Conservation (phyloP, 805 yeast species). For the Millerago galiae region DNA sequence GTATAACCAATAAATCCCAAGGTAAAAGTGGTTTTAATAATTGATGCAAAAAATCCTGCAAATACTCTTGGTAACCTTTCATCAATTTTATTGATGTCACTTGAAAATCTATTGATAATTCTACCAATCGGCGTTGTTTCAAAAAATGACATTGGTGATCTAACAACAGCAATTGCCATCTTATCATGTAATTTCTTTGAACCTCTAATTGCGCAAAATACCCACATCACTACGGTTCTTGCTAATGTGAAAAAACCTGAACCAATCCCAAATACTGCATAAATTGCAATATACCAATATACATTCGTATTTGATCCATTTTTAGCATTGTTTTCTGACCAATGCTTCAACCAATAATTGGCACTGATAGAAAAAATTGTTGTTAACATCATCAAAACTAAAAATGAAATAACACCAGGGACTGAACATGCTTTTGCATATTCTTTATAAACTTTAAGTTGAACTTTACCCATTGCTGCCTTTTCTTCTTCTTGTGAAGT, state of each 20-base stretch:
- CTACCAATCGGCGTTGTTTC: conserved; percentile 68
- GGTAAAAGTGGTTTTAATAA: conserved; percentile 42
- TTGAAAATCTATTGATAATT: conserved; percentile 56
- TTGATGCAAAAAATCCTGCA: conserved; percentile 37
- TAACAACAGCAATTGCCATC: conserved; percentile 48
- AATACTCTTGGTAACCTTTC: conserved; percentile 49
- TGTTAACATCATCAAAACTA: conserved; percentile 30
- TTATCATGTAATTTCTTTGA: conserved; percentile 47
- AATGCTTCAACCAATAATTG: conserved; percentile 59
- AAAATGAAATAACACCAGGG: conserved; percentile 36
- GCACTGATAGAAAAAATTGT: conserved; percentile 36
- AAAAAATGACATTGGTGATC: conserved; percentile 61
- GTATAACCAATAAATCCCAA: conserved; percentile 44
- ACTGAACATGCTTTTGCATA: conserved; percentile 57
- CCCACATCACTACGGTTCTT: conserved; percentile 42
- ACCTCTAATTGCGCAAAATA: conserved; percentile 50
- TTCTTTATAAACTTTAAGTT: conserved; percentile 42
- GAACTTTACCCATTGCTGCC: conserved; percentile 57
- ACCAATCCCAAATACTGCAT: conserved; percentile 49
- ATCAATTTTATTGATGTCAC: conserved; percentile 55
- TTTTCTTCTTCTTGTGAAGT: conserved; percentile 45
- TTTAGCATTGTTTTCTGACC: conserved; percentile 52
- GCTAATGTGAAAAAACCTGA: conserved; percentile 42
- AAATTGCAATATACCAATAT: conserved; percentile 42
- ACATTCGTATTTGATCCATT: conserved; percentile 38